Evolutionary conservation across 2,329 filamentous ascomycete species (phyloP), one percentile per base, ranked within the genome.

Genomic region (Xylogone sp.): DNA sequence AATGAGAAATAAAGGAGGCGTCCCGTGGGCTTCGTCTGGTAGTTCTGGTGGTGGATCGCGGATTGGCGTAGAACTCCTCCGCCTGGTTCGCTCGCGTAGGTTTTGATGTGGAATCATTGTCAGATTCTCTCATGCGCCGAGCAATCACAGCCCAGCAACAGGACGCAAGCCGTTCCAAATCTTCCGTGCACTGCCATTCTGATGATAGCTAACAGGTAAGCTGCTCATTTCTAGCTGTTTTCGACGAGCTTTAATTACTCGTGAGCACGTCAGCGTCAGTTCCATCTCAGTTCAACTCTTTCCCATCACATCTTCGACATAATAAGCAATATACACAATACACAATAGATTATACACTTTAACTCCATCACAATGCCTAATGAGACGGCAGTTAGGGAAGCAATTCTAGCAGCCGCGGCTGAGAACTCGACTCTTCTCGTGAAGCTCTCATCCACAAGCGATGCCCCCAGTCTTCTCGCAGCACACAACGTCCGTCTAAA

Each of bases 341-440:
- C n/a, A n/a, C n/a, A n/a, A n/a, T n/a, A n/a, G n/a, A 31, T 31
- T 31, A 39, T 5, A 39, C 5, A 39, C n/a, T 16, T 39, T 16
- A 16, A 39, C n/a, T 18, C n/a, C 4, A 39, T 4, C 34, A 18
- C 34, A 5, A 39, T 39, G 34, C n/a, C 5, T 39, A 18, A 13
- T 16, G 34, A 27, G 10, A 10, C 34, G 8, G 34, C 34, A 7
- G 34, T 39, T 39, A 39, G 34, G 21, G 46, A 34, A 43, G 50
- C 50, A 21, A 27, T 52, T 39, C 20, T 52, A 20, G 20, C 39
- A n/a, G 34, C 34, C 7, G 50, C 50, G 16, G 48, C 50, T 10
- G 45, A 52, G 24, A 52, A 52, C n/a, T 48, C 50, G 16, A 21
- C 21, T 7, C 45, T 52, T 20, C 45, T 52, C 16, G 42, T 44